Evolutionary conservation across 2,329 filamentous ascomycete species (phyloP), one percentile per base, ranked within the genome.

Genomic region (Penicillium vulpinum): DNA sequence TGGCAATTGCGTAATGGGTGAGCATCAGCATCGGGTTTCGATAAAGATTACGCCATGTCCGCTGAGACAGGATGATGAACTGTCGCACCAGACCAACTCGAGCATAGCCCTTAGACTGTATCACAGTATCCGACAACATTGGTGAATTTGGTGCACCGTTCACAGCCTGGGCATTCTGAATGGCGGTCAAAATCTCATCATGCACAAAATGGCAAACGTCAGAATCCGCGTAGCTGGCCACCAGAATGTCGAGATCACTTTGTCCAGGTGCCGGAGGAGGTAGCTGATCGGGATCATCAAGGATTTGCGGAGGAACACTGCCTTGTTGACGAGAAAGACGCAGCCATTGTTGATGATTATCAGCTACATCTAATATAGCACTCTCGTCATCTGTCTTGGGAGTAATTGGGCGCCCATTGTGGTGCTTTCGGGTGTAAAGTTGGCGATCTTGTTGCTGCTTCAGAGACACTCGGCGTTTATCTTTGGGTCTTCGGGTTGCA

Each of bases 11-110:
- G 71, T 97, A 99, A 76, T 99, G 94, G 0, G 92, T 97, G 56
- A 99, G 84, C 94, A 99, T 99, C 58, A 99, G 80, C 85, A 97
- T 92, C 1, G 94, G 94, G 73, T 99, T 97, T 56, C 94, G 88
- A 79, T 99, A 97, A 7, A 99, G 82, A 70, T 99, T 99, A 70
- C 90, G 92, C 93, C 93, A 99, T 0, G 94, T 99, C 44, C 94
- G 86, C 67, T 87, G 84, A 0, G 93, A 96, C 13, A 99, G 81
- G 65, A 99, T 97, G 53, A 88, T 70, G 75, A 99, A 97, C 74
- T 99, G 94, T 41, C 88, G 83, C 9, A 83, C 68, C 63, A 92
- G 87, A 45, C 93, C 87, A 56, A 97, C 83, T 57, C 94, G 90
- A 56, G 86, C 85, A 74, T 95, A 97, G 18, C 91, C 89, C 70